Evolutionary conservation across 257 asterid species (phyloP), one percentile per base, ranked within the genome.

Genomic region (Capsicum rhomboideum): DNA sequence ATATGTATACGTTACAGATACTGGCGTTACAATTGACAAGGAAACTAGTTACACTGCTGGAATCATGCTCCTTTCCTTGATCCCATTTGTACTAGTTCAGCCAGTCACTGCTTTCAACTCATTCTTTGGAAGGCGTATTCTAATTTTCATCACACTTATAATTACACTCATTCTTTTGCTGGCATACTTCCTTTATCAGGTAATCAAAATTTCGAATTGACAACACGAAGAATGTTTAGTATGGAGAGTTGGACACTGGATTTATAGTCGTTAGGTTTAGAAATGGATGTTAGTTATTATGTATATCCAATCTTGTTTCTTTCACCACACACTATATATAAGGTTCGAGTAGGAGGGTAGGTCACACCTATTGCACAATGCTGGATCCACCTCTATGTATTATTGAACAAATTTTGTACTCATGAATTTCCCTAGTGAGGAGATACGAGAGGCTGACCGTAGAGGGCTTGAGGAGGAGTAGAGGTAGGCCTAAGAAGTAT

Each of bases 151-250:
- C 85, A 85, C 91, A 1, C 89, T 91, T 49, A 2, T 86, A 13
- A 82, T 91, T 29, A 87, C 94, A 10, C 54, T 88, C 18, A 37
- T 83, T 6, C 84, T 90, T 55, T 83, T 89, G 58, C 81, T 86
- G 18, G 82, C 90, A 13, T 91, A 90, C 89, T 89, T 88, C 86
- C 61, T 87, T 55, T 90, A 89, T 79, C 94, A 90, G 92, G 94
- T 88, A 44, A 34, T 18, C 14, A 26, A 21, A 82, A 11, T 28
- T 18, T 64, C 10, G 9, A 34, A 68, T n/a, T 20, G 26, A 56
- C 23, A 56, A 56, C 64, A 56, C 64, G 1, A 56, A n/a, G 64
- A 56, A 56, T n/a, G 0, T 31, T 26, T 20, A 0, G 6, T 26
- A 14, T 23, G 26, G 42, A 23, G 80, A 75, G 42, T 46, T 75